Evolutionary conservation across 1,139 yeast genomes (phyloP).

Genomic region (Eremothecium gossypii): DNA sequence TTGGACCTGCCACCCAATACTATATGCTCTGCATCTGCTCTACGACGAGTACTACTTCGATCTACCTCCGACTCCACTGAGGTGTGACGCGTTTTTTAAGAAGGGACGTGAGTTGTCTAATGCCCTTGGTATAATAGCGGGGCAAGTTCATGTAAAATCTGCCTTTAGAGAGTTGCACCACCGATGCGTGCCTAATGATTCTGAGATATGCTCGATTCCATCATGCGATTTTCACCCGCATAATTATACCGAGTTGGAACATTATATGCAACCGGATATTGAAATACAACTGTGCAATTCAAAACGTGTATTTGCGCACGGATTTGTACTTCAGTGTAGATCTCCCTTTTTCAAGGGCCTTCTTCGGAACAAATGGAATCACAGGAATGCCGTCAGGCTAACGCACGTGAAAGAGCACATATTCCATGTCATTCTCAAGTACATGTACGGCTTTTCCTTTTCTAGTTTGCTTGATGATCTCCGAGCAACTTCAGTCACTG

Average conservation of each 20-base stretch:
- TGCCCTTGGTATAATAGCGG: too few relatives aligned
- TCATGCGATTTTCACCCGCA: background rate
- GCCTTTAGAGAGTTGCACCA: background rate
- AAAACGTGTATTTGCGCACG: conserved; percentile 29
- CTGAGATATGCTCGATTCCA: background rate
- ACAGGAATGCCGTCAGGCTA: conserved; percentile 32
- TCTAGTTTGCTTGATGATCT: conserved; percentile 39
- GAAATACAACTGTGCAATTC: conserved; percentile 17
- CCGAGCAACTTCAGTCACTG: conserved; percentile 13
- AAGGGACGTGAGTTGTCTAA: too few relatives aligned
- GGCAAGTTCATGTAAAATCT: too few relatives aligned
- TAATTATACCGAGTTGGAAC: background rate
- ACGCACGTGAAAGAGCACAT: conserved; percentile 36
- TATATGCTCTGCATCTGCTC: background rate
- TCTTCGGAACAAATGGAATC: conserved; percentile 9
- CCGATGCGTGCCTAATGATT: background rate
- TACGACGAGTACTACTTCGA: too few relatives aligned
- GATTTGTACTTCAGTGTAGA: conserved; percentile 26
- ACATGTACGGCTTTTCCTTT: conserved; percentile 43
- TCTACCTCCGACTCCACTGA: too few relatives aligned
- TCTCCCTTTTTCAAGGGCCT: conserved; percentile 8
- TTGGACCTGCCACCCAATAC: conserved; percentile 4
- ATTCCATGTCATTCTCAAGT: conserved; percentile 45
- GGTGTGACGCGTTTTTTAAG: too few relatives aligned
- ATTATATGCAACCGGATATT: conserved; percentile 13